phyloP scores from a whole-genome alignment of 2,329 filamentous ascomycete species.

The Aspergillus sp. region DNA sequence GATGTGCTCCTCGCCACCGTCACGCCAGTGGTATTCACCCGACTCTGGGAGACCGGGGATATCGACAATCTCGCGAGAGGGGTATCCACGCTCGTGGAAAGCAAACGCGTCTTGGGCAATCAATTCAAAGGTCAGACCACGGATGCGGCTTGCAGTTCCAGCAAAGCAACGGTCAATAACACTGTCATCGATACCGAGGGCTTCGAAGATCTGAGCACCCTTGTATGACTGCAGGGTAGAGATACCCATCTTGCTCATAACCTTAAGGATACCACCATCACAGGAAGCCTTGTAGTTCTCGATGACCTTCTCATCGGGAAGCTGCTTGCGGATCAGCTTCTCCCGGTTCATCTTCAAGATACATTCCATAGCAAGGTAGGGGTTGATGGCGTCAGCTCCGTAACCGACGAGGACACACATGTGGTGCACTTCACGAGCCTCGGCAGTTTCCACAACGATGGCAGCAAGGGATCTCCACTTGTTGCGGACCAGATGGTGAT shows the following conservation, averaged over 20 bases:
- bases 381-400: conserved; percentile 90
- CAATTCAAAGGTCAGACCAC: conserved; percentile 88
- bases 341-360: conserved; percentile 96
- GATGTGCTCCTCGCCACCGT: conserved; percentile 91
- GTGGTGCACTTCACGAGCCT: conserved; percentile 96
- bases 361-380: conserved; percentile 93
- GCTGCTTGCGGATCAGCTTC: conserved; percentile 85
- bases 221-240: conserved; percentile 96
- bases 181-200: conserved; percentile 85
- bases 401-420: conserved; percentile 98
- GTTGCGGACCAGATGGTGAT: conserved; percentile 93
- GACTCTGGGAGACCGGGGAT: conserved; percentile 84
- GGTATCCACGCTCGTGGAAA: conserved; percentile 91
- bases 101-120: conserved; percentile 94
- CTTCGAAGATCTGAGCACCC: conserved; percentile 96
- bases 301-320: conserved; percentile 78
- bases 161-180: conserved; percentile 95
- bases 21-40: conserved; percentile 97
- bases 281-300: conserved; percentile 97
- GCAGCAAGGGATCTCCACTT: conserved; percentile 91
- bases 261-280: conserved; percentile 94
- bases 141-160: conserved; percentile 90
- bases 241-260: conserved; percentile 99
- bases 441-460: conserved; percentile 85
- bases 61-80: conserved; percentile 72